Evolutionary conservation across 2,329 filamentous ascomycete genomes (phyloP).

Genomic region (Penicillium sp.): DNA sequence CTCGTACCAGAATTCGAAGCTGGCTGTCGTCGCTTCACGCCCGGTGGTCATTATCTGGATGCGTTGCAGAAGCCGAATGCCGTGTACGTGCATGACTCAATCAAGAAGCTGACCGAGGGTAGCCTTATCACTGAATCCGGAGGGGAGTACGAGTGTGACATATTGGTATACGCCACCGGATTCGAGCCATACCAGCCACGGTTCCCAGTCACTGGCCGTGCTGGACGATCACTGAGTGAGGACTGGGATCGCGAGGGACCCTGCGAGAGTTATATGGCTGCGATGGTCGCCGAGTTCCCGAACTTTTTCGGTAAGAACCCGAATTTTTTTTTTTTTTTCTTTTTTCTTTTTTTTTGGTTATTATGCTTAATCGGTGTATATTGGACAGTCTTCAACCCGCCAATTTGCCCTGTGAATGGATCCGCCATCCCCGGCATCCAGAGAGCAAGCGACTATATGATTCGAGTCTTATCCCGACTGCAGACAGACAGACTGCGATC

Average conservation of each 20-base stretch:
- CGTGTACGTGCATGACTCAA: constrained; percentile 2
- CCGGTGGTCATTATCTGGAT: constrained; percentile 6
- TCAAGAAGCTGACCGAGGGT: constrained; percentile 1
- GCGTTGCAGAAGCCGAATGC: constrained; percentile 6
- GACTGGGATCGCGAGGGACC: constrained; percentile 7
- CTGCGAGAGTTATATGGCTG: constrained; percentile 10
- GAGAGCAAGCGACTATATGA: constrained; percentile 7
- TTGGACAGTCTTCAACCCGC: constrained; percentile 6
- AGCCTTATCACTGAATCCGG: constrained; percentile 2
- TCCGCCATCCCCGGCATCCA: constrained; percentile 3
- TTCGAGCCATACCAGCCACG: constrained; percentile 10
- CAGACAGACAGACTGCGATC: constrained; percentile 6
- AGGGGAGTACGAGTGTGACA: neutral
- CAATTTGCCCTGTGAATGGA: constrained; percentile 9
- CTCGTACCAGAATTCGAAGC: constrained; percentile 7
- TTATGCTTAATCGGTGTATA: neutral
- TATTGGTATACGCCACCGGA: constrained; percentile 6
- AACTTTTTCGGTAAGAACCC: constrained; percentile 4
- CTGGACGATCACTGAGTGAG: neutral
- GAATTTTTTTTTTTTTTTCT: neutral
- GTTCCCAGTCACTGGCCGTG: constrained; percentile 3
- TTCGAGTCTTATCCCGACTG: constrained; percentile 1
- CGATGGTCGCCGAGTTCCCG: constrained; percentile 8
- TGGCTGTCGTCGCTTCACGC: constrained; percentile 10
- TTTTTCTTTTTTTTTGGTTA: neutral